Percentiles rank a stretch among this genome's conserved stretches.
phyloP scores from a whole-genome alignment of 805 yeast species.

The Yamadazyma paraphyllophila region DNA sequence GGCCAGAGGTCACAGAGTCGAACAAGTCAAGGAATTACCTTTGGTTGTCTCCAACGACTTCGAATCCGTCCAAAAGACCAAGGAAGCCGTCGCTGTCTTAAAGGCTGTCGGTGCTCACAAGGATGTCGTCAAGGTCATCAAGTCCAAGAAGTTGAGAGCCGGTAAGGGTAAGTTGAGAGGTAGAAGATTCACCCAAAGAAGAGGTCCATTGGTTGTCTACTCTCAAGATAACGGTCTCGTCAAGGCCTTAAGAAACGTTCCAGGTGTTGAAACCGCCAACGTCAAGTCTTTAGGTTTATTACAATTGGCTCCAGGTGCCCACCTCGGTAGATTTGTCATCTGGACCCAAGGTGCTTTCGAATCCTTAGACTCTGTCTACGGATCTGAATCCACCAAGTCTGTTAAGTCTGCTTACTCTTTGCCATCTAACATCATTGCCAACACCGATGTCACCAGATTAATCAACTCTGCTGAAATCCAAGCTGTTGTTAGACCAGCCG shows the following conservation, averaged over 20 bases:
- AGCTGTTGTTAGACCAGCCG: conserved; percentile 95
- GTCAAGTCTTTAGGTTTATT: conserved; percentile 91
- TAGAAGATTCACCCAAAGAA: conserved; percentile 99
- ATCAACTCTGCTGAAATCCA: conserved; percentile 99
- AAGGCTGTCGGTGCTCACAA: conserved; percentile 99
- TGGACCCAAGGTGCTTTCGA: conserved; percentile 99
- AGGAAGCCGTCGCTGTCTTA: conserved; percentile 97
- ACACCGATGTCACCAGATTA: conserved; percentile 94
- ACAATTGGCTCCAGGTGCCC: conserved; percentile 99
- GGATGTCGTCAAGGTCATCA: conserved; percentile 96
- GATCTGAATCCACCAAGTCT: conserved; percentile 81
- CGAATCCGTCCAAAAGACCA: conserved; percentile 93
- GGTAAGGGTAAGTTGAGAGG: conserved; percentile 99
- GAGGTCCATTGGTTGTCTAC: conserved; percentile 99
- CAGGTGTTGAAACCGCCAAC: conserved; percentile 98
- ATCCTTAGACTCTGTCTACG: conserved; percentile 95
- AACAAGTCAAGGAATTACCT: conserved; percentile 97
- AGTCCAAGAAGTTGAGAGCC: conserved; percentile 98
- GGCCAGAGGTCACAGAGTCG: conserved; percentile 99
- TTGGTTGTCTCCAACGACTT: conserved; percentile 91
- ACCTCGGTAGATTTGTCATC: conserved; percentile 98
- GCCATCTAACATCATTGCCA: conserved; percentile 91
- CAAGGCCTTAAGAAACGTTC: conserved; percentile 99
- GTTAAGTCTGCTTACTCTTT: conserved; percentile 86
- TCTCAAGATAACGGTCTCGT: conserved; percentile 95